Base-by-base conservation (phyloP, 2,329 filamentous ascomycete genomes). In the Rhinocladiella similis region DNA sequence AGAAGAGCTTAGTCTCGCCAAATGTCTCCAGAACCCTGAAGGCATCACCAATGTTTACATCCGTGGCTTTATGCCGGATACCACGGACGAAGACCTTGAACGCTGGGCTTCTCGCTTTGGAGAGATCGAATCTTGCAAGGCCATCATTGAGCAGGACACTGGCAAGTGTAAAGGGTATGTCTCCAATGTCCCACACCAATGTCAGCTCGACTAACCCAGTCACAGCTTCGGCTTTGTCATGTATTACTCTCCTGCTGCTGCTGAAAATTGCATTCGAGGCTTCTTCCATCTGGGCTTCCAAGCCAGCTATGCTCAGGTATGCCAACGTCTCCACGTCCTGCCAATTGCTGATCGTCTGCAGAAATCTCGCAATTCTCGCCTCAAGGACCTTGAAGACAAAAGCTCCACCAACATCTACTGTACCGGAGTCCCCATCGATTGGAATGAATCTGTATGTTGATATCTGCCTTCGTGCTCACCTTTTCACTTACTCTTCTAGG, bases 21-120 rank as follows among this genome's bases (percentile, higher is more conserved):
- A 96, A 73, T 96, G 92, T 69, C 80, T 99, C 47, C 90, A 96
- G 75, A 97, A 97, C 68, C 89, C 91, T 57, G 94, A 89, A 47
- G 92, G 92, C 43, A 96, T 97, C 70, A 94, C 91, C 62, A 99
- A 99, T 68, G 93, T 99, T 63, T 99, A 99, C 78, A 97, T 99
- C 63, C 90, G 94, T 59, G 95, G 95, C 16, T 87, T 99, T 61
- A 89, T 96, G 62, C 93, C 94, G 0, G 93, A 95, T 66, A 99
- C 93, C 0, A 94, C 95, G 47, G 94, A 99, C 68, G 89, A 95
- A 48, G 87, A 95, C 70, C 79, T 99, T 16, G 83, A 89, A 66
- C 80, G 81, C 42, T 97, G 94, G 75, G 88, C 93, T 42, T 81
- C 84, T 65, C 89, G 93, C 49, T 99, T 97, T 69, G 95, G 94